A percentile compares a stretch with the other conserved stretches of the same genome.
Evolutionary conservation across 148 eudicot species (phyloP).

Genomic region (Heliosperma pusillum): DNA sequence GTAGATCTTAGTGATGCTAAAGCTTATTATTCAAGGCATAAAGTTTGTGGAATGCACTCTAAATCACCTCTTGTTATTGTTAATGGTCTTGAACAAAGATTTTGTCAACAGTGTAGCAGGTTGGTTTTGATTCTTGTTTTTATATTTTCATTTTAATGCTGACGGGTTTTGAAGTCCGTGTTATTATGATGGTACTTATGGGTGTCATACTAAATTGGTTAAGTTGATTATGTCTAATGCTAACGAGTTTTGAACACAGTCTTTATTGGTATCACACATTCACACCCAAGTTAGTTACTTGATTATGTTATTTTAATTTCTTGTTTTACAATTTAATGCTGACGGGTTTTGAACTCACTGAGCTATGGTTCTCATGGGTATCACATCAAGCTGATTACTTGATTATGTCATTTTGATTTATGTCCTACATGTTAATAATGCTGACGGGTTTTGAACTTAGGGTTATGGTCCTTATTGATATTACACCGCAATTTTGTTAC

Average conservation of each 20-base stretch:
- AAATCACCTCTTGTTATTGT: constrained; percentile 68
- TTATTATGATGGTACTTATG: too few species aligned
- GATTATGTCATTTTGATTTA: background rate
- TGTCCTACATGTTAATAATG: background rate
- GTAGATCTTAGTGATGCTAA: constrained; percentile 89
- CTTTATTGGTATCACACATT: too few species aligned
- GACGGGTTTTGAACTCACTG: background rate
- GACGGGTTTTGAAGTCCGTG: background rate
- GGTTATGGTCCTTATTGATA: background rate
- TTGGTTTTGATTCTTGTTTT: constrained; percentile 14
- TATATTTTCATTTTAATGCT: background rate
- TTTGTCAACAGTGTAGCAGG: constrained; percentile 99
- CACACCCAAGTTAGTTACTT: background rate
- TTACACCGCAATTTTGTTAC: background rate
- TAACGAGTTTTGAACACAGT: background rate
- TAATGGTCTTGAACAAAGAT: constrained; percentile 70
- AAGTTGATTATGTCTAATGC: background rate
- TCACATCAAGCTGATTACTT: background rate
- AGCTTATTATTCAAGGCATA: constrained; percentile 84
- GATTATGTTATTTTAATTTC: too few species aligned
- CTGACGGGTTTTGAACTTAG: background rate
- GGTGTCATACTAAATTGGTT: background rate
- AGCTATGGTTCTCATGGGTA: background rate
- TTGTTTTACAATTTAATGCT: background rate
- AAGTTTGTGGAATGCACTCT: constrained; percentile 81